phyloP scores from a whole-genome alignment of 164 flowering plant genomes.

The Macadamia tetraphylla region DNA sequence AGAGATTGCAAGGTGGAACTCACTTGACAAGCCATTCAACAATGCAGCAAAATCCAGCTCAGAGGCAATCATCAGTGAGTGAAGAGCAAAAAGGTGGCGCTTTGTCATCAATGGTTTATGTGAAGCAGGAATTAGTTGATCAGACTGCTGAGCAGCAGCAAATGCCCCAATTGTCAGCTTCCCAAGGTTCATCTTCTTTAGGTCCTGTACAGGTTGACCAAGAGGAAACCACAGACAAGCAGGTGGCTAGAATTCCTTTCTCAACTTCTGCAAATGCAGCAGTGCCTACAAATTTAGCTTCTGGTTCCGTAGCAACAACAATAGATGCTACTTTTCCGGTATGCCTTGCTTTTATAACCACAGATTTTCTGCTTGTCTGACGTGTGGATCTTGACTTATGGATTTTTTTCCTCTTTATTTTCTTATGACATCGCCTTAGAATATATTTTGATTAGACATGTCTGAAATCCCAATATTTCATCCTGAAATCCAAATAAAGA shows the following conservation, averaged over 20 bases:
- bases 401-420: neutral
- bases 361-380: neutral
- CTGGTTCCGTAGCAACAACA: slow-evolving; percentile 36
- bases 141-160: slow-evolving; percentile 54
- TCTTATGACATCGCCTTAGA: neutral
- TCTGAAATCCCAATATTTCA: neutral
- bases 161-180: slow-evolving; percentile 34
- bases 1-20: slow-evolving; percentile 52
- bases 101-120: slow-evolving; percentile 33
- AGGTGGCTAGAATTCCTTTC: slow-evolving; percentile 38
- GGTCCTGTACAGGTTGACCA: slow-evolving; percentile 36
- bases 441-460: neutral
- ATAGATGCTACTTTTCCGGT: slow-evolving; percentile 37
- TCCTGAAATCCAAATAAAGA: too few relatives aligned
- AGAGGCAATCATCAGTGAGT: slow-evolving; percentile 46
- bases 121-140: slow-evolving; percentile 62
- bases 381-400: neutral
- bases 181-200: slow-evolving; percentile 36
- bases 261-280: slow-evolving; percentile 23
- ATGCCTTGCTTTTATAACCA: slow-evolving; percentile 10
- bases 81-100: slow-evolving; percentile 38
- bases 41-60: slow-evolving; percentile 40
- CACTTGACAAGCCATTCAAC: slow-evolving; percentile 40
- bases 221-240: slow-evolving; percentile 50
- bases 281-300: slow-evolving; percentile 28